These are phyloP conservation scores for Salix arbutifolia DNA, from an alignment of 345 rosid species.

Conservation along the genomic window DNA sequence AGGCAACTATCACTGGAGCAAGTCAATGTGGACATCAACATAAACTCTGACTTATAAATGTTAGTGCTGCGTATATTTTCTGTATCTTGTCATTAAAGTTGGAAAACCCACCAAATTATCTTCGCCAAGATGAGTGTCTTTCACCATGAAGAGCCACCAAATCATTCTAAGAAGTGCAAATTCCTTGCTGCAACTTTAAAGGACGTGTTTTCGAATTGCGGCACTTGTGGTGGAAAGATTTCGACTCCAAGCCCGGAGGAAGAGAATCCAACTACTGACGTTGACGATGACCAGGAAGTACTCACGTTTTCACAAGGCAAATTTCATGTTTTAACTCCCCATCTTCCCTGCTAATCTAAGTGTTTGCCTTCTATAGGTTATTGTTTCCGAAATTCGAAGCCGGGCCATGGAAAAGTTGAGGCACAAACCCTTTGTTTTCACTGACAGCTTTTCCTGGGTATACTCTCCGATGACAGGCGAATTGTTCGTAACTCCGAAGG, in stretches of 20 bases:
- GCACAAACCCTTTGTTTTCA: constrained; percentile 40
- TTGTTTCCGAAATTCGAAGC: constrained; percentile 63
- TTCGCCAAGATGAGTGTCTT: constrained; percentile 48
- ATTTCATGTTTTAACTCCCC: neutral
- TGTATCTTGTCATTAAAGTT: neutral
- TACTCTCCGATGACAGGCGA: constrained; percentile 35
- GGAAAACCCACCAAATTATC: neutral
- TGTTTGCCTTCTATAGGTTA: constrained; percentile 33
- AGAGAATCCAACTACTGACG: constrained; percentile 29
- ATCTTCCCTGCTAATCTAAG: neutral
- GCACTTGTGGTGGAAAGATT: constrained; percentile 29
- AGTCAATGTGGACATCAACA: constrained; percentile 29
- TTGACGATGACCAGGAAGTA: constrained; percentile 53
- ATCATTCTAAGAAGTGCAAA: constrained; percentile 41
- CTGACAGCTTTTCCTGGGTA: constrained; percentile 44
- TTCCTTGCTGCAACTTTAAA: constrained; percentile 42
- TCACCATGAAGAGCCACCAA: constrained; percentile 43
- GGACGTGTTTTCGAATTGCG: constrained; percentile 55
- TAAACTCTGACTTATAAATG: constrained; percentile 13
- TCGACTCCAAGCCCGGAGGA: constrained; percentile 36
- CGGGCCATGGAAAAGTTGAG: constrained; percentile 72
- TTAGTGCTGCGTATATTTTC: constrained; percentile 4
- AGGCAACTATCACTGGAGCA: constrained; percentile 33
- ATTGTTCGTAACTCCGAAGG: constrained; percentile 7
- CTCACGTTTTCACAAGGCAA: neutral